Evolutionary conservation across 73 alveolate genomes (phyloP), one percentile per base, ranked within the genome.

Genomic region (Blepharisma japonicum): DNA sequence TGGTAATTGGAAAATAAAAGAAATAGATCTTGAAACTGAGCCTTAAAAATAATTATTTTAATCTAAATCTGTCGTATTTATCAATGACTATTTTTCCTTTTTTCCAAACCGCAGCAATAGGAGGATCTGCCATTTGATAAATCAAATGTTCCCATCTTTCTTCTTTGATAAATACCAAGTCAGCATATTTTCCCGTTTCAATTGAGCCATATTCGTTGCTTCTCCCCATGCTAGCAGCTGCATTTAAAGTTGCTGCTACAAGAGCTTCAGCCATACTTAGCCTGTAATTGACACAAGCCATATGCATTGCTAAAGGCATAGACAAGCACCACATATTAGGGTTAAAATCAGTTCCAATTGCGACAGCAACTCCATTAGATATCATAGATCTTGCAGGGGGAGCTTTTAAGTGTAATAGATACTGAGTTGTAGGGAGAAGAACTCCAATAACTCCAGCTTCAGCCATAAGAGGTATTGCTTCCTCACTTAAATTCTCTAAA

Each of bases 361-460:
- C 92, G 27, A 83, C 87, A 80, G 83, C 74, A 23, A 83, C 84
- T 18, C 87, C 89, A 32, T 61, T 56, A 49, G 80, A 81, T 45
- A 82, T 71, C 80, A 86, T 83, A 23, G 80, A 45, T 20, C 92
- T 71, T 46, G 76, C 92, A 45, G 92, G 92, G 54, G 92, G 89
- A 50, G 66, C 51, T n/a, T 68, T 38, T 0, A 71, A 48, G 50
- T 86, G 82, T 0, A 83, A 71, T 14, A 86, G 67, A 45, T 71
- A 86, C 18, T 79, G 61, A 25, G 92, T 86, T 0, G 89, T 86
- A 27, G 92, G 92, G 8, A 86, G 80, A 74, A 86, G 82, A 11
- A 83, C 55, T 0, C 86, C 89, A 56, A 81, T 82, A 6, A 82
- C 89, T 20, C 71, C 46, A 39, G 76, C 51, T 48, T 82, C 80